A percentile compares a stretch with the other conserved stretches of the same genome.
phyloP scores from a whole-genome alignment of 2,329 filamentous ascomycete species.

The Arthroderma uncinatum region DNA sequence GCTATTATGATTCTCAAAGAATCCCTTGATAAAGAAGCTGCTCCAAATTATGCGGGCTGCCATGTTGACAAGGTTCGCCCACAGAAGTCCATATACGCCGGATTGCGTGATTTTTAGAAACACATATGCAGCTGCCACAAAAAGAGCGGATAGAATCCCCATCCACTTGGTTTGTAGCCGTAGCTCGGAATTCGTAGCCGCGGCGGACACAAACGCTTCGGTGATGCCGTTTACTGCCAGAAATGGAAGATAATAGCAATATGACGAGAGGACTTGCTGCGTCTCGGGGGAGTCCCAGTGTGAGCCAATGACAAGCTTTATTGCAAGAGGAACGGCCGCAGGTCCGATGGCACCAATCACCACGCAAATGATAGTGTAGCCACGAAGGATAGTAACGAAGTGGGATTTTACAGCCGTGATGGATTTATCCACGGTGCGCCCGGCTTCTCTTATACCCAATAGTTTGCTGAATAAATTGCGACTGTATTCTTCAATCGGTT shows the following conservation, averaged over 20 bases:
- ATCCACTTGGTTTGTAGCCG: constrained; percentile 73
- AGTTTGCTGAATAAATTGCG: constrained; percentile 80
- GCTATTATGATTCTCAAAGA: constrained; percentile 43
- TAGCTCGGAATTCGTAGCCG: constrained; percentile 64
- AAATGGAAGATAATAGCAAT: constrained; percentile 88
- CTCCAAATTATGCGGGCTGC: constrained; percentile 73
- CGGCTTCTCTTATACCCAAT: constrained; percentile 32
- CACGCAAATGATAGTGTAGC: constrained; percentile 65
- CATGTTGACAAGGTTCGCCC: constrained; percentile 88
- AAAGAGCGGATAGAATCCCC: constrained; percentile 65
- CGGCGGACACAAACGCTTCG: constrained; percentile 85
- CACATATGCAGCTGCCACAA: constrained; percentile 62
- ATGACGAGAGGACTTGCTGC: constrained; percentile 60
- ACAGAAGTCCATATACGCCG: constrained; percentile 70
- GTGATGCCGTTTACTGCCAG: constrained; percentile 83
- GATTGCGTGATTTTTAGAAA: constrained; percentile 58
- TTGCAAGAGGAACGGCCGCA: constrained; percentile 58
- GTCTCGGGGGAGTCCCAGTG: constrained; percentile 67
- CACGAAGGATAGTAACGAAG: constrained; percentile 46
- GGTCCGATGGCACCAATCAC: constrained; percentile 62
- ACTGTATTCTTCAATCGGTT: constrained; percentile 88
- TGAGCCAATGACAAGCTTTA: constrained; percentile 63
- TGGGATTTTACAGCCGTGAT: constrained; percentile 23
- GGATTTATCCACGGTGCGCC: constrained; percentile 14
- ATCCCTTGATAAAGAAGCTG: constrained; percentile 55